Conservation (phyloP, 1,284 basidiomycete species). For the Cutaneotrichosporon cutaneum region DNA sequence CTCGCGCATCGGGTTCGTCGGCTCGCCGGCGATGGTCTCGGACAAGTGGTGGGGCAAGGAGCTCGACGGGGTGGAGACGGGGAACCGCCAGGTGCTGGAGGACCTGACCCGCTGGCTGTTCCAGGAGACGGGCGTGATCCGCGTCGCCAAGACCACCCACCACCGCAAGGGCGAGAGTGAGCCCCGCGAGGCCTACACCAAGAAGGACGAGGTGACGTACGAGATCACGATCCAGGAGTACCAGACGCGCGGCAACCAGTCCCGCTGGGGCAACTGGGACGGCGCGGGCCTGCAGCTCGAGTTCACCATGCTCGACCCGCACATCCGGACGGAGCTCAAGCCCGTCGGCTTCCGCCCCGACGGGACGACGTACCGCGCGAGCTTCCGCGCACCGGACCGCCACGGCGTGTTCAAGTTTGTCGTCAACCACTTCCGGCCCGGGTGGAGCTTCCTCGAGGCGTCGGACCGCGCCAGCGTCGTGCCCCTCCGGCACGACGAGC, state of each 20-base stretch:
- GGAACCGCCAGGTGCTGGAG: conserved; percentile 69
- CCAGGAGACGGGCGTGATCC: conserved; percentile 78
- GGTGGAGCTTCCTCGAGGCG: conserved; percentile 70
- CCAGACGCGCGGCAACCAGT: conserved; percentile 33
- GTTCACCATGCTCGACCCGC: conserved; percentile 97
- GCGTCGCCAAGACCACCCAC: conserved; percentile 74
- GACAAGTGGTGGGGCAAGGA: conserved; percentile 50
- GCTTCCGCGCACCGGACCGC: conserved; percentile 84
- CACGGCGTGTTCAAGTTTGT: conserved; percentile 98
- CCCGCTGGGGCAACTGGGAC: conserved; percentile 68
- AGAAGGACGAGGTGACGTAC: conserved; percentile 80
- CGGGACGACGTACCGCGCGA: conserved; percentile 63
- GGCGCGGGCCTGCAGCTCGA: conserved; percentile 81
- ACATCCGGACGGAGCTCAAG: conserved; percentile 71
- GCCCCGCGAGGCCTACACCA: conserved; percentile 69
- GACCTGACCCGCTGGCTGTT: conserved; percentile 87
- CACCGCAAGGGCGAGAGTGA: conserved; percentile 64
- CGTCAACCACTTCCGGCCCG: conserved; percentile 81
- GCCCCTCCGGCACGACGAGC: conserved; percentile 90
- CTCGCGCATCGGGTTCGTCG: conserved; percentile 76
- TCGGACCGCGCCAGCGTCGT: conserved; percentile 80
- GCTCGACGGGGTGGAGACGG: conserved; percentile 58
- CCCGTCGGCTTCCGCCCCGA: conserved; percentile 47
- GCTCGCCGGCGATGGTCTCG: conserved; percentile 74
- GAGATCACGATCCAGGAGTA: conserved; percentile 58